phyloP scores from a whole-genome alignment of 2,329 filamentous ascomycete species.

The Cladophialophora yegresii region DNA sequence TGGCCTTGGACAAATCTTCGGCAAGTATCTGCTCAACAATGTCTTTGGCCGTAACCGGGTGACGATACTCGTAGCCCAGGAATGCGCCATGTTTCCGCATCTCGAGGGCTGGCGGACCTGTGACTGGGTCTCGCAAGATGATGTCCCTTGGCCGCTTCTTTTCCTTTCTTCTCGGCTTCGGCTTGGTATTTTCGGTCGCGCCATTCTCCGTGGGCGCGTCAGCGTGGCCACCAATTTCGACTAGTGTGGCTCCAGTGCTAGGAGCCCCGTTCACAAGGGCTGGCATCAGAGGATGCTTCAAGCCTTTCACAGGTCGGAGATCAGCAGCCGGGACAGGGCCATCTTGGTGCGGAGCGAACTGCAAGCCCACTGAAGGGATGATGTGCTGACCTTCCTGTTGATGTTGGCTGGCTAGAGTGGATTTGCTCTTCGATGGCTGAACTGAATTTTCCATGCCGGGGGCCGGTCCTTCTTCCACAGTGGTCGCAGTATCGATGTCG shows the following conservation, averaged over 20 bases:
- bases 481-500: slow-evolving; percentile 56
- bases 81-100: slow-evolving; percentile 82
- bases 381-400: slow-evolving; percentile 36
- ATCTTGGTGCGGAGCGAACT: slow-evolving; percentile 11
- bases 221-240: slow-evolving; percentile 15
- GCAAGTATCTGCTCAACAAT: slow-evolving; percentile 23
- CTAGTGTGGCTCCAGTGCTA: slow-evolving; percentile 13
- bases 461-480: slow-evolving; percentile 47
- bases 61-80: slow-evolving; percentile 83
- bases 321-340: not conserved
- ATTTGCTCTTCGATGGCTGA: slow-evolving; percentile 1
- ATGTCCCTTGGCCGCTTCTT: slow-evolving; percentile 82
- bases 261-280: not conserved
- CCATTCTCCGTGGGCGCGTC: slow-evolving; percentile 14
- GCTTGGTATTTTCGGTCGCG: slow-evolving; percentile 41
- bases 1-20: slow-evolving; percentile 20
- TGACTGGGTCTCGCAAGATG: slow-evolving; percentile 70
- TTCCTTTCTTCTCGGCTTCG: slow-evolving; percentile 54
- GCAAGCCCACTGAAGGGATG: slow-evolving; percentile 32
- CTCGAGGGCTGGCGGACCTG: slow-evolving; percentile 70
- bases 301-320: slow-evolving; percentile 2
- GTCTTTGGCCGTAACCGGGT: slow-evolving; percentile 21
- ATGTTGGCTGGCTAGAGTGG: slow-evolving; percentile 30
- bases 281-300: slow-evolving; percentile 24
- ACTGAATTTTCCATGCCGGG: slow-evolving; percentile 7